phyloP scores from a whole-genome alignment of 345 rosid species.

The Eucalyptus guilfoylei region DNA sequence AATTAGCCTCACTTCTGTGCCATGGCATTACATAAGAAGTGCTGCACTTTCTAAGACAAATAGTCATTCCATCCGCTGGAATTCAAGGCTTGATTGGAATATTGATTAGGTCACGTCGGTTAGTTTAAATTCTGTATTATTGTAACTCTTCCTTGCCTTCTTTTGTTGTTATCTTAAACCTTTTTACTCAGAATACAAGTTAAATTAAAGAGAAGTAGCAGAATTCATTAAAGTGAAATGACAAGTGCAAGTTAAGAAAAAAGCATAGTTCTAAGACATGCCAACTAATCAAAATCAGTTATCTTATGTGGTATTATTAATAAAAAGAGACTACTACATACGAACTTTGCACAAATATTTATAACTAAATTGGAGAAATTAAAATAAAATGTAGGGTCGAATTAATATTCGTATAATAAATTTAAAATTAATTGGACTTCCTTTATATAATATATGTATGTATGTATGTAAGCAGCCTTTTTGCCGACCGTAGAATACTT shows the following conservation, averaged over 20 bases:
- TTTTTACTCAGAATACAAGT: too few species aligned
- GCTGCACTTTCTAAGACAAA: neutral
- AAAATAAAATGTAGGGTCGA: accelerated
- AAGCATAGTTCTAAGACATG: too few species aligned
- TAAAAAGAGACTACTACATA: too few species aligned
- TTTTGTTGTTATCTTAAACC: neutral
- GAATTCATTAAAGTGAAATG: too few species aligned
- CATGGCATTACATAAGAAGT: neutral
- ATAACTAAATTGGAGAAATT: accelerated
- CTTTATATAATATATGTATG: too few species aligned
- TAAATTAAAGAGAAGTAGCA: too few species aligned
- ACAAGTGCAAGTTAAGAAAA: too few species aligned
- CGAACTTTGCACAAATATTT: accelerated
- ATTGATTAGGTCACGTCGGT: neutral
- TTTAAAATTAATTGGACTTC: too few species aligned
- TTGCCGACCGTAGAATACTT: neutral
- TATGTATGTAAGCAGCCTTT: too few species aligned
- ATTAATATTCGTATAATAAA: too few species aligned
- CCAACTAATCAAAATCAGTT: neutral
- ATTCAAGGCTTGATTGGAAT: neutral
- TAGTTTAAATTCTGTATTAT: neutral
- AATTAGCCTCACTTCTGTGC: neutral
- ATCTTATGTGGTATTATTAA: neutral
- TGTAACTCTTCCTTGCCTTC: neutral
- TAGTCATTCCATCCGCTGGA: neutral